A percentile compares a stretch with the other conserved stretches of the same genome.
These are phyloP conservation scores for Alternaria conjuncta DNA, from an alignment of 2,329 filamentous ascomycete genomes.

Conservation along the genomic window DNA sequence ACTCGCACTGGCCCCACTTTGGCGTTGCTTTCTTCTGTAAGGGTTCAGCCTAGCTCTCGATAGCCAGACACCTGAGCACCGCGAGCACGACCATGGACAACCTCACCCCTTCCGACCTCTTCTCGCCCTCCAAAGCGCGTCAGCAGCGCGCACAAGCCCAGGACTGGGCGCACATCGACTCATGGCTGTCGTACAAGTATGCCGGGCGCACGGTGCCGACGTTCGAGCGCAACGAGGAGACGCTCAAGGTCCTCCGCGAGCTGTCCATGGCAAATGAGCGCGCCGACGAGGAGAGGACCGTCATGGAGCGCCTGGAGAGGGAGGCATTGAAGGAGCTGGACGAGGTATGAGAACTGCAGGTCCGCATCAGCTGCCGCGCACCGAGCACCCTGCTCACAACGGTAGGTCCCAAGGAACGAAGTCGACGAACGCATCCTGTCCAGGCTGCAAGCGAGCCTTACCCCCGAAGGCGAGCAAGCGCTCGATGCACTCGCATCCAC, in stretches of 20 bases:
- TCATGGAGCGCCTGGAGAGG: constrained; percentile 65
- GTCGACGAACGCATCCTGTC: constrained; percentile 33
- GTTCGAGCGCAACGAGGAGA: constrained; percentile 89
- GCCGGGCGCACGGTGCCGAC: constrained; percentile 70
- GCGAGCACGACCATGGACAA: constrained; percentile 36
- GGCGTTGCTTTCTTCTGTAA: not conserved
- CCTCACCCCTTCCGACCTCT: constrained; percentile 54
- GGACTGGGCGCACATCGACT: constrained; percentile 88
- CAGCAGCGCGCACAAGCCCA: constrained; percentile 82
- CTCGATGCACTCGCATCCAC: constrained; percentile 48
- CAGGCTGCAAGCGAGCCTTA: constrained; percentile 32
- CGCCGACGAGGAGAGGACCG: constrained; percentile 72
- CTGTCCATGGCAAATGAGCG: constrained; percentile 78
- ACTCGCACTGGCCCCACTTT: constrained; percentile 6
- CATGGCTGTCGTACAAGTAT: constrained; percentile 74
- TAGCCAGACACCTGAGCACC: not conserved
- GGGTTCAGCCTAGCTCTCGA: not conserved
- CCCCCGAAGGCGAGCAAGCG: constrained; percentile 36
- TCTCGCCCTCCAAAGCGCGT: constrained; percentile 69
- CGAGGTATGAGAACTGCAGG: constrained; percentile 37
- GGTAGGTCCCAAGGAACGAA: constrained; percentile 28
- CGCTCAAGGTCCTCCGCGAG: constrained; percentile 74
- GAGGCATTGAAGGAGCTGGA: constrained; percentile 63
- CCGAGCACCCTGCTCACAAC: constrained; percentile 16
- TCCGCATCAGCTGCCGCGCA: constrained; percentile 11